phyloP scores from a whole-genome alignment of 225 moss, liverwort and hornwort species.

The Neckera pumila region DNA sequence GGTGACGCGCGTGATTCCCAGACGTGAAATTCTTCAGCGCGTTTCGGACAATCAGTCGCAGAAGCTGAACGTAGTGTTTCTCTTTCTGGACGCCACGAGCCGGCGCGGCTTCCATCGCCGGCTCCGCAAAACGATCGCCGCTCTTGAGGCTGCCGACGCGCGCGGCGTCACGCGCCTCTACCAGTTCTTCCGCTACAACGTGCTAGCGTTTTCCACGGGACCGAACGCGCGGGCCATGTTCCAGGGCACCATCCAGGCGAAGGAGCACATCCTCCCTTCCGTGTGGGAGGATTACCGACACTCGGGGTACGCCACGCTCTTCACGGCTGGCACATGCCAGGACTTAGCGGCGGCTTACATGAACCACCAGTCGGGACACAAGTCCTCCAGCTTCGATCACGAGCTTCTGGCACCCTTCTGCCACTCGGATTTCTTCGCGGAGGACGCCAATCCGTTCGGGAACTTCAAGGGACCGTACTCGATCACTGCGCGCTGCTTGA shows the following conservation, averaged over 20 bases:
- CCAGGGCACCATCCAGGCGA: not conserved
- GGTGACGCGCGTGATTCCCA: conserved; percentile 16
- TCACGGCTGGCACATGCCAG: conserved; percentile 44
- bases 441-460: conserved; percentile 36
- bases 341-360: conserved; percentile 43
- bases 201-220: conserved; percentile 35
- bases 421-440: conserved; percentile 43
- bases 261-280: not conserved
- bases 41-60: not conserved
- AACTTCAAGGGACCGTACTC: conserved; percentile 54
- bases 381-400: conserved; percentile 29
- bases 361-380: conserved; percentile 10
- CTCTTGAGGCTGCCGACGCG: conserved; percentile 12
- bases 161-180: conserved; percentile 14
- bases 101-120: conserved; percentile 43
- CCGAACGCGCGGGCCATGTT: conserved; percentile 45
- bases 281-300: conserved; percentile 36
- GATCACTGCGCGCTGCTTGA: conserved; percentile 30
- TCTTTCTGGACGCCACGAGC: conserved; percentile 39
- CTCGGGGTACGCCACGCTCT: conserved; percentile 30
- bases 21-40: not conserved
- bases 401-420: conserved; percentile 43
- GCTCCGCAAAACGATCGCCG: conserved; percentile 13
- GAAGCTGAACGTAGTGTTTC: conserved; percentile 23
- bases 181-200: conserved; percentile 40